Evolutionary conservation across 768 basidiomycete genomes (phyloP).

Genomic region (Agaricus blazei): DNA sequence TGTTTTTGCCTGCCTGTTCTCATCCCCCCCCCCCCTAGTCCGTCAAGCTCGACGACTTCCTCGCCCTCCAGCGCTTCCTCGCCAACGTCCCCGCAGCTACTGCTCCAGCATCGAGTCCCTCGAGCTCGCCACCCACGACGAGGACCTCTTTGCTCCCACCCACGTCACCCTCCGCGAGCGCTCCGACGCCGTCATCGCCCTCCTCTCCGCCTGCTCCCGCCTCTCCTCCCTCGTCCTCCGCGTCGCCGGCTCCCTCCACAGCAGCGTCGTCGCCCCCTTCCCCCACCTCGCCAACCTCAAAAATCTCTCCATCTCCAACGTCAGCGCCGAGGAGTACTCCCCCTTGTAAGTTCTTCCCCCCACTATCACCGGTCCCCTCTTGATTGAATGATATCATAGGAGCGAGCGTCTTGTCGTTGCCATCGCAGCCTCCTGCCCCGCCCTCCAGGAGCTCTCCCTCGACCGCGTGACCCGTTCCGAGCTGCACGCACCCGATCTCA

Average conservation of each 20-base stretch:
- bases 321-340: constrained; percentile 29
- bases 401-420: constrained; percentile 68
- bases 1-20: not conserved
- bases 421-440: constrained; percentile 55
- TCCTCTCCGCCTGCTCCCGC: constrained; percentile 46
- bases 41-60: constrained; percentile 42
- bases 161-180: constrained; percentile 23
- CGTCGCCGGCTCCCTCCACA: constrained; percentile 44
- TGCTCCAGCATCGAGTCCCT: constrained; percentile 49
- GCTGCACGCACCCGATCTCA: constrained; percentile 57
- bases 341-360: constrained; percentile 39
- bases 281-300: constrained; percentile 35
- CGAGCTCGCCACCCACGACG: constrained; percentile 34
- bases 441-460: constrained; percentile 51
- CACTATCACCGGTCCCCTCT: constrained; percentile 11
- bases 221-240: constrained; percentile 43
- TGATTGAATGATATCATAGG: constrained; percentile 25
- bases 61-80: constrained; percentile 48
- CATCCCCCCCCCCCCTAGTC: constrained; percentile 25
- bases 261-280: constrained; percentile 46
- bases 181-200: constrained; percentile 42
- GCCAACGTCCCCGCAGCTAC: constrained; percentile 49
- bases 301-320: constrained; percentile 44
- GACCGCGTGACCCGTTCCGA: constrained; percentile 63
- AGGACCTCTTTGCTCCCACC: constrained; percentile 12